Conservation (phyloP, 208 protist genomes). For the Tritrichomonas musculus region DNA sequence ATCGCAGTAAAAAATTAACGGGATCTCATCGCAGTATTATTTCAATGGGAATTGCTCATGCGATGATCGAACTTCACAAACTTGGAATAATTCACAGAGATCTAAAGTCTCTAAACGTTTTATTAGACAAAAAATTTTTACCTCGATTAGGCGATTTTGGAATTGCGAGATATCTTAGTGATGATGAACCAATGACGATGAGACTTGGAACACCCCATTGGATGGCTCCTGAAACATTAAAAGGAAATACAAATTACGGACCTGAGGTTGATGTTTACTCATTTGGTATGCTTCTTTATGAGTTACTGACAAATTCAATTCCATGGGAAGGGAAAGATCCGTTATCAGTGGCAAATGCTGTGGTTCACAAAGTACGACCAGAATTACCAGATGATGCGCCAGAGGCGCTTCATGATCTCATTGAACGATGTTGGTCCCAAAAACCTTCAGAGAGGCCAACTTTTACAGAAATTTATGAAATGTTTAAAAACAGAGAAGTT, state of each 20-base stretch:
- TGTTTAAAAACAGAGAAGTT: no score
- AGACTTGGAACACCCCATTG: not conserved
- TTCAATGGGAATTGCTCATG: conserved; percentile 44
- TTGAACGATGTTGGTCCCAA: no score
- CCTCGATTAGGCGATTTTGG: conserved; percentile 30
- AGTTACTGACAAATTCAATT: conserved; percentile 45
- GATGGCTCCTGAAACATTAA: conserved; percentile 29
- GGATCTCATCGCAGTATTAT: conserved; percentile 31
- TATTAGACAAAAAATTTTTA: conserved; percentile 34
- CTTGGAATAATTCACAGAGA: conserved; percentile 52
- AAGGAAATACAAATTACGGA: conserved; percentile 38
- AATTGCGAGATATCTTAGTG: not conserved
- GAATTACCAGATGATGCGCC: not conserved
- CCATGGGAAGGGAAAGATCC: conserved; percentile 34
- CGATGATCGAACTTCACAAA: conserved; percentile 52
- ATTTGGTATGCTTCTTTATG: conserved; percentile 52
- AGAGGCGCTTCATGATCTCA: no score
- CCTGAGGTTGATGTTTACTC: conserved; percentile 49
- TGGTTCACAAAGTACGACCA: not conserved
- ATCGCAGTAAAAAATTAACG: not conserved
- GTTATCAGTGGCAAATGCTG: not conserved
- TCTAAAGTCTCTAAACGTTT: conserved; percentile 53
- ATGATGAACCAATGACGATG: not conserved
- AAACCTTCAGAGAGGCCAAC: no score
- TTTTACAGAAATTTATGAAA: no score